Conservation (phyloP, 1,284 basidiomycete genomes). For the Ganoderma leucocontextum region DNA sequence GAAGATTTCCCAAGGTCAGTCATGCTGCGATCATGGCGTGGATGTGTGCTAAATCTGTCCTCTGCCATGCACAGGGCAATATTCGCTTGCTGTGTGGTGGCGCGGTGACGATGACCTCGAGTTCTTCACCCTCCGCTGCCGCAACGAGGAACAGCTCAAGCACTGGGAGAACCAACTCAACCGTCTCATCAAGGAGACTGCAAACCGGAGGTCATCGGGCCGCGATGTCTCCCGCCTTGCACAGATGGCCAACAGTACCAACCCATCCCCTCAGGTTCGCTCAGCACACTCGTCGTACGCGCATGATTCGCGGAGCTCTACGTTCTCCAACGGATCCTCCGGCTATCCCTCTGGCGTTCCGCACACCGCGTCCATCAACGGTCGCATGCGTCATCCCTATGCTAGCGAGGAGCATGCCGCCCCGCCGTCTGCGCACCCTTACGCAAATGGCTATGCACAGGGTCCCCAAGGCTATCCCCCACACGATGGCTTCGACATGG, state of each 20-base stretch:
- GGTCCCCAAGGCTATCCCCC: slow-evolving; percentile 69
- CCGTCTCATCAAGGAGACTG: slow-evolving; percentile 82
- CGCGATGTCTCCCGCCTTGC: slow-evolving; percentile 55
- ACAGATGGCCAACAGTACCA: slow-evolving; percentile 54
- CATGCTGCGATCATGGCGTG: slow-evolving; percentile 17
- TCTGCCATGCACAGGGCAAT: slow-evolving; percentile 46
- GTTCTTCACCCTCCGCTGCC: slow-evolving; percentile 93
- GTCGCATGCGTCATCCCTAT: slow-evolving; percentile 43
- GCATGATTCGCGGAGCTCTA: slow-evolving; percentile 36
- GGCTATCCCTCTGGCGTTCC: slow-evolving; percentile 32
- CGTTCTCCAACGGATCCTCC: slow-evolving; percentile 38
- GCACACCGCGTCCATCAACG: slow-evolving; percentile 31
- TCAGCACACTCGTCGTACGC: slow-evolving; percentile 34
- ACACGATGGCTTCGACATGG: slow-evolving; percentile 70
- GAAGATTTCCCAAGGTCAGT: slow-evolving; percentile 68
- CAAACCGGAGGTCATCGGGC: slow-evolving; percentile 69
- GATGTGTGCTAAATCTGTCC: slow-evolving; percentile 19
- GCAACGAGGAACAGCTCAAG: slow-evolving; percentile 91
- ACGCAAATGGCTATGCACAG: slow-evolving; percentile 42
- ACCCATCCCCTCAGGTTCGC: slow-evolving; percentile 42
- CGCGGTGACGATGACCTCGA: slow-evolving; percentile 92
- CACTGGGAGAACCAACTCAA: slow-evolving; percentile 94
- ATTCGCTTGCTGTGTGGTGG: slow-evolving; percentile 91
- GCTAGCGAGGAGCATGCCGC: slow-evolving; percentile 36
- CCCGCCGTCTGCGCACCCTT: slow-evolving; percentile 39